Evolutionary conservation across 192 early-diverging fungal genomes (phyloP).

Genomic region (Backusella morwellensis): DNA sequence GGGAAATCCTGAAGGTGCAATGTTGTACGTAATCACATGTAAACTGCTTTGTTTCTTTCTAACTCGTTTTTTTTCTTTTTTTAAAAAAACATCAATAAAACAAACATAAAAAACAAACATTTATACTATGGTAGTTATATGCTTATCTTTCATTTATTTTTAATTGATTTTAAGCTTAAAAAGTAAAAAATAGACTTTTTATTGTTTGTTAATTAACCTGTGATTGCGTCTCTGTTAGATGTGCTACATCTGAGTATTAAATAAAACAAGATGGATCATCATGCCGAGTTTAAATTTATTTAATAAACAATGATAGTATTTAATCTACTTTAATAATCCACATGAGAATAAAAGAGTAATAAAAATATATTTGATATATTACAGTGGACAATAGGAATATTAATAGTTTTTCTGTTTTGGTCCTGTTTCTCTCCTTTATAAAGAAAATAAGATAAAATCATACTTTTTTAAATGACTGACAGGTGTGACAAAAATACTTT

Average conservation of each 20-base stretch:
- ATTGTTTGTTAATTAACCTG: not conserved
- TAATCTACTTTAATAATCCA: not conserved
- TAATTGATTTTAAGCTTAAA: not conserved
- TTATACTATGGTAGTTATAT: not conserved
- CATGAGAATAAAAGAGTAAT: slow-evolving; percentile 1
- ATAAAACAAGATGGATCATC: not conserved
- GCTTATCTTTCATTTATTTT: not conserved
- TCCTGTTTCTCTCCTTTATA: not conserved
- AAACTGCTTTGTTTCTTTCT: not conserved
- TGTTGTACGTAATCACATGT: not conserved
- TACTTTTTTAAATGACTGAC: not conserved
- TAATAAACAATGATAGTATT: not conserved
- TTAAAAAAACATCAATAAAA: not conserved
- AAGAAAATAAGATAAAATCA: not conserved
- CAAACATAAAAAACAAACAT: not conserved
- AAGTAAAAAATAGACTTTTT: not conserved
- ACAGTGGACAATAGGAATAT: not conserved
- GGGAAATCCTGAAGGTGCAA: not conserved
- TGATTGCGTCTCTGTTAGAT: not conserved
- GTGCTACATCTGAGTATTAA: not conserved
- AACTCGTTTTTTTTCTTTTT: not conserved
- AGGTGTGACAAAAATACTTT: not conserved
- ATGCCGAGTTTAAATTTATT: slow-evolving; percentile 6
- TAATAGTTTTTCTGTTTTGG: not conserved
- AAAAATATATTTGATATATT: not conserved